A percentile compares a stretch with the other conserved stretches of the same genome.
Conservation (phyloP, 495 filamentous ascomycete species). For the Neurospora sp. region DNA sequence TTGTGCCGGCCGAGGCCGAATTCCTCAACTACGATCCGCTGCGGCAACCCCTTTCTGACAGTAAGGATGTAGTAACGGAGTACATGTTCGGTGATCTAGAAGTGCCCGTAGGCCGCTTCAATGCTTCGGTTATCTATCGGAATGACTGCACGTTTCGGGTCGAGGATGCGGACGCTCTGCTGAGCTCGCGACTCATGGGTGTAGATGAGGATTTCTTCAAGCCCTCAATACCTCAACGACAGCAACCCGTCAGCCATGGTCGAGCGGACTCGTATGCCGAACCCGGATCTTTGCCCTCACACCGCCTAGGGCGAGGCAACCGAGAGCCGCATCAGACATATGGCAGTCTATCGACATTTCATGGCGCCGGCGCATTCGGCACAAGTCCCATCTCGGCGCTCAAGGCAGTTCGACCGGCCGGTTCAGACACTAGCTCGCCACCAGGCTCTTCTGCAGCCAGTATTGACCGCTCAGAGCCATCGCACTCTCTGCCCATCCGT, state of each 20-base stretch:
- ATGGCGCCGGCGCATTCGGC: constrained; percentile 64
- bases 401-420: constrained; percentile 50
- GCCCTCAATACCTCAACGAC: constrained; percentile 49
- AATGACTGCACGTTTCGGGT: constrained; percentile 83
- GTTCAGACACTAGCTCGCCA: constrained; percentile 52
- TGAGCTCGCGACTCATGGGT: constrained; percentile 88
- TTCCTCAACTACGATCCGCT: constrained; percentile 52
- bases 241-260: constrained; percentile 15
- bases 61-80: constrained; percentile 56
- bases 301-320: constrained; percentile 34
- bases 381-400: constrained; percentile 84
- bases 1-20: constrained; percentile 48
- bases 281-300: constrained; percentile 64
- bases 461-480: constrained; percentile 24
- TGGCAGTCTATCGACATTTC: constrained; percentile 87
- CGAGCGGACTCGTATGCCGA: constrained; percentile 40
- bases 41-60: constrained; percentile 60
- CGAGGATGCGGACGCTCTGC: constrained; percentile 77
- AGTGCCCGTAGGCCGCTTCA: constrained; percentile 76
- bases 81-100: constrained; percentile 73
- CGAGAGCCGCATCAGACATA: constrained; percentile 73
- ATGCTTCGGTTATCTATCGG: constrained; percentile 71
- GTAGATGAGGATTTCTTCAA: constrained; percentile 80
- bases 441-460: constrained; percentile 51
- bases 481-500: constrained; percentile 37